Percentiles rank a stretch among this genome's conserved stretches.
phyloP scores from a whole-genome alignment of 2,329 filamentous ascomycete species.

The Penicillium oxalicum region DNA sequence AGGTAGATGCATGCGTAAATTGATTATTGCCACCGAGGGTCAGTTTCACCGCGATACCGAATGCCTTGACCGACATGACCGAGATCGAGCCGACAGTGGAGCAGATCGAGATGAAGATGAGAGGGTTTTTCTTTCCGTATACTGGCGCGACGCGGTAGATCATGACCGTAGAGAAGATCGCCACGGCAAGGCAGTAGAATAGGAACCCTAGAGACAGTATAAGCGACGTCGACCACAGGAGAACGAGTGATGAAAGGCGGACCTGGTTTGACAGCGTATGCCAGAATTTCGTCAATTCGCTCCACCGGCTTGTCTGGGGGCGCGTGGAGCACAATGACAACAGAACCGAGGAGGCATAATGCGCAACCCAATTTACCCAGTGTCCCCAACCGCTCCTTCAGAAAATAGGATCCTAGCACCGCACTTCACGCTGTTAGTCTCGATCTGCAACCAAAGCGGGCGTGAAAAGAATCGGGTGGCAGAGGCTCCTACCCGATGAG shows the following conservation, averaged over 20 bases:
- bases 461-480: neutral
- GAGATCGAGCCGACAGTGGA: conserved; percentile 94
- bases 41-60: conserved; percentile 94
- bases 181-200: conserved; percentile 73
- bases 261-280: conserved; percentile 90
- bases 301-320: conserved; percentile 87
- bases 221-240: neutral
- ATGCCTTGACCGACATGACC: conserved; percentile 98
- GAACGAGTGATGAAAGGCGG: conserved; percentile 26
- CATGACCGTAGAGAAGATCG: conserved; percentile 83
- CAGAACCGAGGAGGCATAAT: conserved; percentile 89
- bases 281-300: conserved; percentile 84
- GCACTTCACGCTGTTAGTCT: conserved; percentile 49
- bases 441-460: neutral
- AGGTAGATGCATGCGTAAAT: conserved; percentile 89
- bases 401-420: conserved; percentile 88
- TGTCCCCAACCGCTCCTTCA: conserved; percentile 82
- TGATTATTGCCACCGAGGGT: conserved; percentile 92
- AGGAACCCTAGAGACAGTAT: conserved; percentile 65
- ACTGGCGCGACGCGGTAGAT: conserved; percentile 89
- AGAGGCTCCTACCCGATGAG: conserved; percentile 61
- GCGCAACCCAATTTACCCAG: conserved; percentile 92
- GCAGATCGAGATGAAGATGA: conserved; percentile 96
- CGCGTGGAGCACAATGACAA: conserved; percentile 95
- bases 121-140: conserved; percentile 89